Base-by-base conservation (phyloP, 768 basidiomycete genomes). In the Lactifluus volemus region DNA sequence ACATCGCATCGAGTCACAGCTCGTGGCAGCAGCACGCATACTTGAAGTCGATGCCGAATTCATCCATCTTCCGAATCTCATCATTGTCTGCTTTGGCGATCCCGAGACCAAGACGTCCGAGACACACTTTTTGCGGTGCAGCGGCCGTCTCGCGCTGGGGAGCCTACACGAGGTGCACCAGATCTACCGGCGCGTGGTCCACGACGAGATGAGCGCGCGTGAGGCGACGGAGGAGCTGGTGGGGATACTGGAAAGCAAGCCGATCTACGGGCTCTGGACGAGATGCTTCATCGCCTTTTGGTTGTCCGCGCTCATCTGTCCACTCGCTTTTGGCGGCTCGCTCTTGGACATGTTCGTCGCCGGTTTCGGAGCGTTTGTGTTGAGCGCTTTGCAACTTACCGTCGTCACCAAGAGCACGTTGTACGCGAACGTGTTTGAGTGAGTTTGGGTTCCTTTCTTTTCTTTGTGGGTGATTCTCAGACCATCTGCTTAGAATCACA, bases 361-460 rank as follows among this genome's bases (percentile, higher is more conserved):
- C 9, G 91, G 88, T 9, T 65, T 72, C 2, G 82, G 85, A 21
- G 91, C 88, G 0, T 82, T 85, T 49, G 68, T 87, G 52, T 74
- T 94, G 51, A 80, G 81, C 50, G 78, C 81, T 67, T 77, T 94
- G 62, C 89, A 92, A 66, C 81, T 91, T 34, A 78, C 76, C 54
- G 83, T 90, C 15, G 90, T 88, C 15, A 76, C 81, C 45, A 88
- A 86, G 72, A 91, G 85, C 68, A 77, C 85, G 0, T 77, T 93
- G 69, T 93, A 92, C 70, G 88, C 90, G 50, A 93, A 92, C 67
- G 90, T 95, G 54, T 95, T 93, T 65, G 93, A 96, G 93, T 93
- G 68, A 71, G 87, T 76, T 51, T 45, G 8, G 47, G 36, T 25
- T 6, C 17, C 25, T 5, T 14, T 32, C 11, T 10, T 5, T 38